Base-by-base conservation (phyloP, 371 early-diverging fungal genomes). In the Caulochytrium protostelioides region DNA sequence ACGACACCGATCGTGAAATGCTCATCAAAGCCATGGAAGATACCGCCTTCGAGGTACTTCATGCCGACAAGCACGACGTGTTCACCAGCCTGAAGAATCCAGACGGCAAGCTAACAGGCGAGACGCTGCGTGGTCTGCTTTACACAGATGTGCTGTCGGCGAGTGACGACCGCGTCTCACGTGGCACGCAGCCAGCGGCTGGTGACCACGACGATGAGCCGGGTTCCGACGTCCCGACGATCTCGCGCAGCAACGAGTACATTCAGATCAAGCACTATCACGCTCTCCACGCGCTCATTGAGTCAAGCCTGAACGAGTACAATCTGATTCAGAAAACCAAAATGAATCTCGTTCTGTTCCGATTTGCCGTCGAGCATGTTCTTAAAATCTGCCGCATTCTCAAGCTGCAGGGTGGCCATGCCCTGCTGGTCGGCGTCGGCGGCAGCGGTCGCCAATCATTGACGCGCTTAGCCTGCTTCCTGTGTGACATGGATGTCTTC, bases 321-420 rank as follows among this genome's bases (percentile, higher is more conserved):
- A 64, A 67, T 32, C 52, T 53, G 35, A 56, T 63, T n/a, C 61
- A 60, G 34, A 67, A 63, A 28, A 48, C 57, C 12, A 63, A 61
- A 41, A 52, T 67, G 6, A 52, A 64, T 33, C 42, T 67, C 7
- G 68, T 67, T 1, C 44, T 63, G 2, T 67, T 67, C 52, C 38
- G 64, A 35, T 63, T 64, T 50, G 68, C 68, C 7, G 54, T 67
- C 22, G 68, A 67, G 35, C 68, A 67, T 35, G 41, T 67, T 7
- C 55, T 58, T 0, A 38, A 55, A 24, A 49, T 67, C 2, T 62
- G 59, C 35, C 52, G 68, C 1, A 54, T 64, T 17, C 35, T 67
- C 16, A 56, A 55, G 28, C 47, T 62, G 4, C 68, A 64, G 14
- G 62, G 64, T 6, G 68, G 63, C 25, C 52, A 62, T 35, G 62